phyloP scores from a whole-genome alignment of 192 early-diverging fungal species.

The Obelidium mucronatum region DNA sequence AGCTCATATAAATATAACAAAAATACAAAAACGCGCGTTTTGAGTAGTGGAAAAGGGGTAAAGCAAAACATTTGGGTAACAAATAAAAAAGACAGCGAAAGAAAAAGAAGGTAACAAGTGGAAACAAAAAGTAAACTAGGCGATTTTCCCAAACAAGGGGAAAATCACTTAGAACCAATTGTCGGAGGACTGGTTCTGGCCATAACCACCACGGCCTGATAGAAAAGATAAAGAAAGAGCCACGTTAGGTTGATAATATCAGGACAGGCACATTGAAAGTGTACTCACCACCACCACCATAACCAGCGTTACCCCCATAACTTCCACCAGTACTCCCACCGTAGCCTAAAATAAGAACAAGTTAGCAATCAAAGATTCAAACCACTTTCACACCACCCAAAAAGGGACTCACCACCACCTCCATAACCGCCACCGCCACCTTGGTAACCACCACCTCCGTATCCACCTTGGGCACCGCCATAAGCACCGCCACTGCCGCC shows the following conservation, averaged over 20 bases:
- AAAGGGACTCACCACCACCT: background rate
- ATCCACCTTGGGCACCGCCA: conserved; percentile 36
- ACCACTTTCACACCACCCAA: no score
- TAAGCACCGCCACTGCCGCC: conserved; percentile 20
- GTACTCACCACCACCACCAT: conserved; percentile 35
- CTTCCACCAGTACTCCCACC: conserved; percentile 42
- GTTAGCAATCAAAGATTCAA: no score
- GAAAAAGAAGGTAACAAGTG: conserved; percentile 8
- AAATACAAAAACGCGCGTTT: no score
- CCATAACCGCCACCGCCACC: conserved; percentile 30
- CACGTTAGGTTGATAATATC: background rate
- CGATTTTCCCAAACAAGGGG: background rate
- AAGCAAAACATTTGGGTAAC: background rate
- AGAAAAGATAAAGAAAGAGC: background rate
- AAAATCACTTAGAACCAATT: conserved; percentile 37
- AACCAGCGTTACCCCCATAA: conserved; percentile 9
- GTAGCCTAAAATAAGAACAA: conserved; percentile 17
- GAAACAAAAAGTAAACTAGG: conserved; percentile 2
- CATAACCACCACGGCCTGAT: conserved; percentile 23
- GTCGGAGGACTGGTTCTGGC: conserved; percentile 23
- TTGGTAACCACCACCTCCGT: conserved; percentile 33
- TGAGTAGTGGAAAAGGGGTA: no score
- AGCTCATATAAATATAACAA: no score
- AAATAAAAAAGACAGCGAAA: conserved; percentile 5
- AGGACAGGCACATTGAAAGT: background rate